Conservation (phyloP, 169 alveolate species). For the Neospora caninum region DNA sequence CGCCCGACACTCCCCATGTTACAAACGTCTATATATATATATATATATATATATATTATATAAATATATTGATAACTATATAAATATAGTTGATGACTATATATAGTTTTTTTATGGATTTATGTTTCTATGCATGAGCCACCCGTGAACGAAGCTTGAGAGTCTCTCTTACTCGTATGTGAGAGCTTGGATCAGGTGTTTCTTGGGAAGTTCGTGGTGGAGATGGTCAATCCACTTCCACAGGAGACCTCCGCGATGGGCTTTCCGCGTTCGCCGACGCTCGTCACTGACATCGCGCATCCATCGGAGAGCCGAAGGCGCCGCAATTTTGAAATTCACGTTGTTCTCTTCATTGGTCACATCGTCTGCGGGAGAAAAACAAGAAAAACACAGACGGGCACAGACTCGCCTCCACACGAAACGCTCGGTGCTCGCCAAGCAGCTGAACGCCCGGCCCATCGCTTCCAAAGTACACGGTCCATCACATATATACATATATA, state of each 20-base stretch:
- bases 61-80: not conserved
- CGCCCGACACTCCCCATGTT: too few species aligned
- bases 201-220: not conserved
- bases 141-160: not conserved
- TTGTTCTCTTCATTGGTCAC: not conserved
- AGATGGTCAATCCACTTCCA: not conserved
- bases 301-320: not conserved
- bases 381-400: too few species aligned
- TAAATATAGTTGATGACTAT: too few species aligned
- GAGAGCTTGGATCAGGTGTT: not conserved
- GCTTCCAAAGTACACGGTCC: too few species aligned
- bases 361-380: not conserved
- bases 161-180: not conserved
- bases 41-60: not conserved
- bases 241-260: not conserved
- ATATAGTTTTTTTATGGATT: too few species aligned
- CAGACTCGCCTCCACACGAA: too few species aligned
- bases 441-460: too few species aligned
- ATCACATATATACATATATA: not conserved
- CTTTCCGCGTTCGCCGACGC: not conserved
- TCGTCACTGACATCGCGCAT: not conserved
- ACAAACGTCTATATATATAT: not conserved
- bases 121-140: not conserved
- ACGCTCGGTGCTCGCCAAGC: too few species aligned
- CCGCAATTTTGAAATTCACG: not conserved